Evolutionary conservation across 331 rosid species (phyloP), one percentile per base, ranked within the genome.

Genomic region (Prunus yedoensis): DNA sequence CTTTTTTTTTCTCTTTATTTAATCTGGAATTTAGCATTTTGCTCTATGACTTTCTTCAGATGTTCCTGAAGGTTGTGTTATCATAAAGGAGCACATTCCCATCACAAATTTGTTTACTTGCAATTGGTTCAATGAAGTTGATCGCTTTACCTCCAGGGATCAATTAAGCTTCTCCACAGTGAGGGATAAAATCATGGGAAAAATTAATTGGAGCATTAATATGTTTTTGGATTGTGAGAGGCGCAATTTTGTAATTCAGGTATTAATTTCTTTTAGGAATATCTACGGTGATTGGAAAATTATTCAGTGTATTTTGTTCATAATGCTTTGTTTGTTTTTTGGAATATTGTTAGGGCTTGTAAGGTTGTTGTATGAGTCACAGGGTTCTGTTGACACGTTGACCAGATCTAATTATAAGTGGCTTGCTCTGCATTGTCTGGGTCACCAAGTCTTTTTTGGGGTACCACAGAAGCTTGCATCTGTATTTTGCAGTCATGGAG

Each of bases 21-120:
- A 30, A 73, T 51, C 16, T 59, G 18, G 77, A 74, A 65, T 25
- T 10, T 15, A 57, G 67, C 27, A 49, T 74, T 64, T 71, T 23
- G 64, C 58, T 74, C 75, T 70, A 30, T 49, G 86, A 70, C 75
- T 78, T 84, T 67, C 57, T 89, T 86, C 96, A 92, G 94, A 95
- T 88, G 99, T 95, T 81, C 97, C 99, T 28, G 96, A 95, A 89
- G 99, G 97, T n/a, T 95, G 97, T 77, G 99, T 89, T 53, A 84
- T 95, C 76, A 83, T 92, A 83, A 91, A 90, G 86, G 99, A 94
- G 80, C 99, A 89, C 81, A 83, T 89, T 85, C 97, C 97, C 21
- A 89, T 94, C 21, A 94, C 99, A 82, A 88, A 94, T 83, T 83
- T 94, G 68, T 94, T 94, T 85, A 90, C 94, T 66, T 94, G 99